These are phyloP conservation scores for Chamaenerion angustifolium DNA, from an alignment of 345 rosid species.

Conservation along the genomic window DNA sequence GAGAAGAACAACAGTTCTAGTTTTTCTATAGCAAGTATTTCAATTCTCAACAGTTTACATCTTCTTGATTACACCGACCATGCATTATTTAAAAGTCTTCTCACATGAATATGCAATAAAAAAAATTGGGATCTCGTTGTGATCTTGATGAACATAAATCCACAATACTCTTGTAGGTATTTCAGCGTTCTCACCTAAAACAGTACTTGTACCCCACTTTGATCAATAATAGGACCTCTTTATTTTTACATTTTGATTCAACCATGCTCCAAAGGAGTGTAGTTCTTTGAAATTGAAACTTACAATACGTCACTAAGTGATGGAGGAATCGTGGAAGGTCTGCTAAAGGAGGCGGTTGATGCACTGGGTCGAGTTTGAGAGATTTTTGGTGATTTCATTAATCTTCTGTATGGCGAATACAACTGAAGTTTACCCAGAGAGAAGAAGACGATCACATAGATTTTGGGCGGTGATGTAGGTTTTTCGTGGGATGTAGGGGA, in stretches of 20 bases:
- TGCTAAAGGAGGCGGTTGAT: background rate
- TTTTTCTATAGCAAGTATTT: no score
- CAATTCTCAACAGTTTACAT: conserved; percentile 91
- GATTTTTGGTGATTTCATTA: conserved; percentile 36
- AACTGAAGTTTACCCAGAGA: conserved; percentile 53
- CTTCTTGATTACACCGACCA: conserved; percentile 91
- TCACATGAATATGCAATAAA: conserved; percentile 65
- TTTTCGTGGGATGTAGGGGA: conserved; percentile 12
- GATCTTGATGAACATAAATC: conserved; percentile 65
- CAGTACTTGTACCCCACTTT: conserved; percentile 89
- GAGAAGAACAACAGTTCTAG: no score
- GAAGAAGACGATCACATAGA: conserved; percentile 53
- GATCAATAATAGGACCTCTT: conserved; percentile 73
- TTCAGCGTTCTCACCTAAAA: conserved; percentile 81
- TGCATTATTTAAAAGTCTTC: conserved; percentile 72
- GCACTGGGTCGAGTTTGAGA: conserved; percentile 25
- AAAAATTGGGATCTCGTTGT: conserved; percentile 67
- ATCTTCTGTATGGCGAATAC: conserved; percentile 34
- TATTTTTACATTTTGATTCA: conserved; percentile 45
- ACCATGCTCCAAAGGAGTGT: conserved; percentile 79
- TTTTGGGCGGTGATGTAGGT: conserved; percentile 36
- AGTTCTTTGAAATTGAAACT: conserved; percentile 17
- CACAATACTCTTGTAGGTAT: conserved; percentile 63
- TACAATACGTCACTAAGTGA: conserved; percentile 9
- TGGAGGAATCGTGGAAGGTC: conserved; percentile 18